Evolutionary conservation across 2,329 filamentous ascomycete species (phyloP).

Genomic region (Botryotinia convoluta): DNA sequence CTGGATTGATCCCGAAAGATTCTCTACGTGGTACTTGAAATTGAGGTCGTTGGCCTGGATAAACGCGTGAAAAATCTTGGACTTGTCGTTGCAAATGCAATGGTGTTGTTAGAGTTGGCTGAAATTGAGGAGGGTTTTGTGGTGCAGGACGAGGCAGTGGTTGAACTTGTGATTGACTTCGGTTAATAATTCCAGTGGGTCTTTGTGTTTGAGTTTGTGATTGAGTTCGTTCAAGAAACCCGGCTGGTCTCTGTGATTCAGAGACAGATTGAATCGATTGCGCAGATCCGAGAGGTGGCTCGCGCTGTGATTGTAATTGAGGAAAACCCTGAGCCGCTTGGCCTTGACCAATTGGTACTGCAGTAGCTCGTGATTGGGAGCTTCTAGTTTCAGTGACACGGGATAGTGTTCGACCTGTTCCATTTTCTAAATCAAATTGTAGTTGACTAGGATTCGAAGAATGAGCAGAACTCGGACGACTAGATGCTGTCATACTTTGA

Average conservation of each 20-base stretch:
- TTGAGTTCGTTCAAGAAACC: background rate
- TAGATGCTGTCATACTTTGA: background rate
- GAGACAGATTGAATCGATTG: background rate
- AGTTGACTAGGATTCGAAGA: background rate
- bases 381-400: background rate
- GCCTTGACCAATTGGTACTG: background rate
- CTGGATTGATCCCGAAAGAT: background rate
- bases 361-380: background rate
- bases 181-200: background rate
- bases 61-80: no score
- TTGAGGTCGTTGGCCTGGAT: background rate
- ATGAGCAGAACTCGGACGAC: background rate
- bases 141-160: rapidly evolving
- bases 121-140: background rate
- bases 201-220: background rate
- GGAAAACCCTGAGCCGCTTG: background rate
- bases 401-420: background rate
- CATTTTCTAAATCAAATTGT: background rate
- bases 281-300: no score
- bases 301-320: background rate
- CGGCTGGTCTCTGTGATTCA: background rate
- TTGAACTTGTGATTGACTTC: background rate
- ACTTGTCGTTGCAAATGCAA: background rate
- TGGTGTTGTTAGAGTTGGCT: background rate
- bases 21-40: background rate